Evolutionary conservation across 2,329 filamentous ascomycete species (phyloP).

Genomic region (Coniochaeta sp.): DNA sequence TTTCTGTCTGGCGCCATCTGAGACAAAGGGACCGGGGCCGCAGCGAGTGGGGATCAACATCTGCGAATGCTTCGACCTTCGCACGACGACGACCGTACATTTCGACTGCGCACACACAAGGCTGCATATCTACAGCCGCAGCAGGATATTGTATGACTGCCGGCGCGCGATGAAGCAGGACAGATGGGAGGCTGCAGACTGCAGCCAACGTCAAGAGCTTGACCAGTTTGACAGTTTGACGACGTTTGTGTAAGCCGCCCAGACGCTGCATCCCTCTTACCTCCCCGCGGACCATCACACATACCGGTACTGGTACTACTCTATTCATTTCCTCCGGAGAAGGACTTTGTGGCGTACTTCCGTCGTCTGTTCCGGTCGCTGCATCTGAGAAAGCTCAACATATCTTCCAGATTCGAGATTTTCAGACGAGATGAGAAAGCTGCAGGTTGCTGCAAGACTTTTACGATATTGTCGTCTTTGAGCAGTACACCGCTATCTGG

Average conservation of each 20-base stretch:
- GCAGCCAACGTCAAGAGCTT: background rate
- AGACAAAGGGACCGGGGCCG: background rate
- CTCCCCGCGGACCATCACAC: too few relatives aligned
- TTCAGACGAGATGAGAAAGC: background rate
- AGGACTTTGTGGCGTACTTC: background rate
- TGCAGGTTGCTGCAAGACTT: conserved; percentile 3
- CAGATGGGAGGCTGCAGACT: background rate
- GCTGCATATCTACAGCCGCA: background rate
- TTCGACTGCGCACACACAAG: background rate
- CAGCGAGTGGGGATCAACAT: conserved; percentile 6
- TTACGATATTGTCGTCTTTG: conserved; percentile 1
- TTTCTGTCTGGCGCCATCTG: conserved; percentile 1
- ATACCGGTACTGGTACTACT: too few relatives aligned
- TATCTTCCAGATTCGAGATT: background rate
- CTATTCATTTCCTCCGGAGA: background rate
- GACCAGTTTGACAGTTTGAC: too few relatives aligned
- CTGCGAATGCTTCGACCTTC: conserved; percentile 10
- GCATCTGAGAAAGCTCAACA: background rate
- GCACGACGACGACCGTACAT: conserved; percentile 5
- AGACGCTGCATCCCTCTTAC: too few relatives aligned
- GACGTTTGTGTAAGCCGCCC: too few relatives aligned
- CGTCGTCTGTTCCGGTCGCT: background rate
- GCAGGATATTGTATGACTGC: background rate
- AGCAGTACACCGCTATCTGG: conserved; percentile 3
- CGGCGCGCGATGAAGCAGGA: background rate